These are phyloP conservation scores for Crucibulum laeve DNA, from an alignment of 768 basidiomycete species.

Conservation along the genomic window DNA sequence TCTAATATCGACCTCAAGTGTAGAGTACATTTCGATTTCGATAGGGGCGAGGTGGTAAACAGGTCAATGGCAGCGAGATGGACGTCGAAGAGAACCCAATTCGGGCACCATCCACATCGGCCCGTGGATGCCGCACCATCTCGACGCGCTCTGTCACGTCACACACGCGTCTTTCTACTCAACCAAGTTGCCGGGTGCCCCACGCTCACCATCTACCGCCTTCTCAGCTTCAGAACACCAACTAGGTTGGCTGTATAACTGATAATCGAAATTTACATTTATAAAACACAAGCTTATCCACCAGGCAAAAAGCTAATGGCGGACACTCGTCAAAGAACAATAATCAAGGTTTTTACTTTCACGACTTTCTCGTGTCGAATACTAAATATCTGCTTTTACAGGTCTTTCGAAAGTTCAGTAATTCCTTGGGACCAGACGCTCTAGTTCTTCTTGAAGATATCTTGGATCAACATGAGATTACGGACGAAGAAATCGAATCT, in stretches of 20 bases:
- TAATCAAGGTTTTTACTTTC: conserved; percentile 36
- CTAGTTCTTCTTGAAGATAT: conserved; percentile 69
- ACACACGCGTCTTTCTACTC: not conserved
- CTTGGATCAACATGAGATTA: conserved; percentile 66
- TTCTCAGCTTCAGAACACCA: too few relatives aligned
- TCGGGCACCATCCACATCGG: too few relatives aligned
- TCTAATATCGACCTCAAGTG: conserved; percentile 69
- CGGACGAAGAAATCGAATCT: conserved; percentile 62
- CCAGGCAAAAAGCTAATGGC: conserved; percentile 28
- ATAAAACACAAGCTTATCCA: not conserved
- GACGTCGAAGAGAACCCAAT: too few relatives aligned
- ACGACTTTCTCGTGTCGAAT: not conserved
- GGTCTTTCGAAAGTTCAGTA: conserved; percentile 88
- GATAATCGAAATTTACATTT: not conserved
- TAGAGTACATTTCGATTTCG: conserved; percentile 75
- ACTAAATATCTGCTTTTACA: conserved; percentile 18
- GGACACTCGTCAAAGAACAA: conserved; percentile 40
- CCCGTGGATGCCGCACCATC: not conserved
- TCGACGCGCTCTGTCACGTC: conserved; percentile 1
- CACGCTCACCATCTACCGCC: too few relatives aligned
- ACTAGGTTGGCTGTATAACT: too few relatives aligned
- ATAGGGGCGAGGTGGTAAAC: too few relatives aligned
- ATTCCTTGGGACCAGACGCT: conserved; percentile 79
- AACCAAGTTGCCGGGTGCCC: too few relatives aligned
- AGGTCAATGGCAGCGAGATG: too few relatives aligned